A percentile compares a stretch with the other conserved stretches of the same genome.
phyloP scores from a whole-genome alignment of 495 filamentous ascomycete species.

The Jackrogersella minutella region DNA sequence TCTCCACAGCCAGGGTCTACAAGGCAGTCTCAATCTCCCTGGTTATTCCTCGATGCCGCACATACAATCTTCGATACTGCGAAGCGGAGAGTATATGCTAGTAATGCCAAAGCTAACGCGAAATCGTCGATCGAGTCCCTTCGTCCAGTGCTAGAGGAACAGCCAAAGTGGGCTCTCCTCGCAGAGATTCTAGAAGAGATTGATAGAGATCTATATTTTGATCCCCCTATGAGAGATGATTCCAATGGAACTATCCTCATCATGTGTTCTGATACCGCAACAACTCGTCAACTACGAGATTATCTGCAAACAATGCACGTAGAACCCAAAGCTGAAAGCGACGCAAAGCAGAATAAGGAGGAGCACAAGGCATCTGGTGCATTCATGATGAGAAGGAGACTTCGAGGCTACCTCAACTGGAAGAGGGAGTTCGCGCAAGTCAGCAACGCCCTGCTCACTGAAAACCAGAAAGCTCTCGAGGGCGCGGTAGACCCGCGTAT shows the following conservation, averaged over 20 bases:
- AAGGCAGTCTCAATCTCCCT: conserved; percentile 88
- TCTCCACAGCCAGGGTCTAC: conserved; percentile 88
- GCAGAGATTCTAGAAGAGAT: conserved; percentile 92
- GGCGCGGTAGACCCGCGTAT: conserved; percentile 62
- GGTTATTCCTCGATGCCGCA: conserved; percentile 95
- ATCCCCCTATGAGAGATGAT: conserved; percentile 76
- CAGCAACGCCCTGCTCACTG: conserved; percentile 72
- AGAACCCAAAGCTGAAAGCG: conserved; percentile 58
- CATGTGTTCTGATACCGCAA: conserved; percentile 92
- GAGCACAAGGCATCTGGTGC: conserved; percentile 71
- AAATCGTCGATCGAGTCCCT: conserved; percentile 67
- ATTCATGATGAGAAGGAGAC: conserved; percentile 86
- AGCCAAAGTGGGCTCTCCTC: conserved; percentile 90
- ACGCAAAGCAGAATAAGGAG: conserved; percentile 53
- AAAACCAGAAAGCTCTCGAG: conserved; percentile 81
- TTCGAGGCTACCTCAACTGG: conserved; percentile 92
- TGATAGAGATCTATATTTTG: conserved; percentile 87
- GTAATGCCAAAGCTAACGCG: conserved; percentile 49
- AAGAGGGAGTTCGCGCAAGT: conserved; percentile 89
- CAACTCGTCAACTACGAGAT: conserved; percentile 88
- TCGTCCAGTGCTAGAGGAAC: conserved; percentile 90
- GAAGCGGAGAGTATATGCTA: conserved; percentile 85
- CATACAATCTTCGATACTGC: conserved; percentile 93
- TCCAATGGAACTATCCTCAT: conserved; percentile 91
- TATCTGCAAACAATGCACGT: conserved; percentile 92